phyloP scores from a whole-genome alignment of 1,139 yeast genomes.

The Taphrina populina region DNA sequence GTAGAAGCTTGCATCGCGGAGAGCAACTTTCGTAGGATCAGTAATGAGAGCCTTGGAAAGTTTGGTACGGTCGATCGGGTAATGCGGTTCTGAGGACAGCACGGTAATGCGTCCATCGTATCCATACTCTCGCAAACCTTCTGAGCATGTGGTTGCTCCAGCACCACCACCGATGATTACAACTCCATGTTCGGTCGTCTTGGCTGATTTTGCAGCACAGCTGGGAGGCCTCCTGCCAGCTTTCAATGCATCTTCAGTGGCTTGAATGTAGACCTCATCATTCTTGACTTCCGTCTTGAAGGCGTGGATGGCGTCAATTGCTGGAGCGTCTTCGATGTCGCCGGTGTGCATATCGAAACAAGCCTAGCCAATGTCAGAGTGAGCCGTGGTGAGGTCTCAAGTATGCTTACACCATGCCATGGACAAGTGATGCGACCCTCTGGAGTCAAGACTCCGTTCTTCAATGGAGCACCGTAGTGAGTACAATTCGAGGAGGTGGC shows the following conservation, averaged over 20 bases:
- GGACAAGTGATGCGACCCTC: slow-evolving; percentile 36
- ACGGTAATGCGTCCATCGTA: slow-evolving; percentile 35
- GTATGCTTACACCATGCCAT: slow-evolving; percentile 35
- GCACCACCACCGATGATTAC: slow-evolving; percentile 36
- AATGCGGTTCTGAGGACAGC: slow-evolving; percentile 32
- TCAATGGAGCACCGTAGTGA: slow-evolving; percentile 37
- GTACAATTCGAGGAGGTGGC: slow-evolving; percentile 33
- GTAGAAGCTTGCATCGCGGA: slow-evolving; percentile 35
- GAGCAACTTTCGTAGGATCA: slow-evolving; percentile 31
- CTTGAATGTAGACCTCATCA: slow-evolving; percentile 34
- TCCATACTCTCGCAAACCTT: slow-evolving; percentile 34
- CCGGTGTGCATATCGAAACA: slow-evolving; percentile 35
- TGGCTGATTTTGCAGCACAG: slow-evolving; percentile 18
- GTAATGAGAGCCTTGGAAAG: slow-evolving; percentile 36
- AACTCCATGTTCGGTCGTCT: slow-evolving; percentile 23
- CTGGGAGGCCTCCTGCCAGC: slow-evolving; percentile 24
- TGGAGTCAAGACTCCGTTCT: slow-evolving; percentile 34
- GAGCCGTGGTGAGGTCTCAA: neutral
- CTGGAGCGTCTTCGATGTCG: slow-evolving; percentile 38
- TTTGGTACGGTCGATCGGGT: slow-evolving; percentile 36
- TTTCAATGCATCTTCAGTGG: slow-evolving; percentile 24
- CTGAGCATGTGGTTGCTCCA: slow-evolving; percentile 33
- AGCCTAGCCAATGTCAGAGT: slow-evolving; percentile 1
- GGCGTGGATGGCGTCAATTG: slow-evolving; percentile 30
- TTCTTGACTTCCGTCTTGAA: slow-evolving; percentile 30